These are phyloP conservation scores for Pseudomicrostroma phylloplanum DNA, from an alignment of 1,284 basidiomycete genomes.

Conservation along the genomic window DNA sequence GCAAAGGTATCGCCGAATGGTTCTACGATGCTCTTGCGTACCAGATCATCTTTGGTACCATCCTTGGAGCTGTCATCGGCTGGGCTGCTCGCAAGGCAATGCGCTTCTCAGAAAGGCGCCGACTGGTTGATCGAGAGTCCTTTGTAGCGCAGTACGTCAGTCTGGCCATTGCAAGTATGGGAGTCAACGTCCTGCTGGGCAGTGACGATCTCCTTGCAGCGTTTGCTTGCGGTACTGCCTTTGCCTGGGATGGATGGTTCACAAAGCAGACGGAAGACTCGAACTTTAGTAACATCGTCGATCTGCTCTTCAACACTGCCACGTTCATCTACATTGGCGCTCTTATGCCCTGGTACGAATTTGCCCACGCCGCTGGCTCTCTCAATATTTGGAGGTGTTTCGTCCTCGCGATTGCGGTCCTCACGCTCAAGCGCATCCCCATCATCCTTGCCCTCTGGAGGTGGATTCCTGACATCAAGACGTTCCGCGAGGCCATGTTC, in stretches of 20 bases:
- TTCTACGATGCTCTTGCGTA: slow-evolving; percentile 57
- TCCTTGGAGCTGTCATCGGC: slow-evolving; percentile 74
- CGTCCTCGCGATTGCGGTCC: slow-evolving; percentile 38
- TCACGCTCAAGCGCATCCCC: slow-evolving; percentile 46
- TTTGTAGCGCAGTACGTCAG: slow-evolving; percentile 85
- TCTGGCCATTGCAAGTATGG: slow-evolving; percentile 71
- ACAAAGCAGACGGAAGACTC: slow-evolving; percentile 80
- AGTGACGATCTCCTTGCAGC: slow-evolving; percentile 58
- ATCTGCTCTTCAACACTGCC: slow-evolving; percentile 59
- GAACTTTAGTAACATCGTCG: slow-evolving; percentile 92
- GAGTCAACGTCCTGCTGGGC: slow-evolving; percentile 52
- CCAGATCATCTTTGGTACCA: slow-evolving; percentile 72
- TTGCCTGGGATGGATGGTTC: slow-evolving; percentile 90
- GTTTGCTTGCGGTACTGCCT: slow-evolving; percentile 90
- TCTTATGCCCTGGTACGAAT: slow-evolving; percentile 47
- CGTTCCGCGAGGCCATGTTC: slow-evolving; percentile 49
- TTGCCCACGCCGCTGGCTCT: slow-evolving; percentile 27
- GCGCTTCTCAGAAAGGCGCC: slow-evolving; percentile 83
- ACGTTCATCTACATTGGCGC: slow-evolving; percentile 51
- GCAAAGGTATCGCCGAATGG: slow-evolving; percentile 55
- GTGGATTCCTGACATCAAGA: slow-evolving; percentile 50
- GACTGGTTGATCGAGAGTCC: slow-evolving; percentile 90
- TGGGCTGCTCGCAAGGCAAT: slow-evolving; percentile 81
- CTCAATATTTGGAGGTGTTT: slow-evolving; percentile 44
- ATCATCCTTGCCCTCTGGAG: slow-evolving; percentile 47